Conservation (phyloP, 2,329 filamentous ascomycete species). For the Aureobasidium zeae region DNA sequence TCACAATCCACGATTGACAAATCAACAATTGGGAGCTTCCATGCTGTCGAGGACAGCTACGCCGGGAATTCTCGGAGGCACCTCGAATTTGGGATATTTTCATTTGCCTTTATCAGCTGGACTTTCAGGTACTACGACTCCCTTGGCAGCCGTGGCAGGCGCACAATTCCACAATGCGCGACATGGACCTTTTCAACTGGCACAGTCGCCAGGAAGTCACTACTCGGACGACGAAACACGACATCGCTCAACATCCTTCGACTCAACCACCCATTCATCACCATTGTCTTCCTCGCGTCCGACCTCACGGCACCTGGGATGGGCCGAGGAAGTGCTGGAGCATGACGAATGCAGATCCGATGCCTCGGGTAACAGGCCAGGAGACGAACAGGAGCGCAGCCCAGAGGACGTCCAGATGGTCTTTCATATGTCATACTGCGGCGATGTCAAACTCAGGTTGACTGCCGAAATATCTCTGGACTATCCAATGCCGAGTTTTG, state of each 20-base stretch:
- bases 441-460: slow-evolving; percentile 76
- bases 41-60: slow-evolving; percentile 40
- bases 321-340: slow-evolving; percentile 19
- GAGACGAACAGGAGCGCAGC: slow-evolving; percentile 50
- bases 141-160: slow-evolving; percentile 68
- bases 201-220: slow-evolving; percentile 10
- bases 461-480: slow-evolving; percentile 94
- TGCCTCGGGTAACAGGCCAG: neutral
- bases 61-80: slow-evolving; percentile 57
- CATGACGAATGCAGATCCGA: slow-evolving; percentile 15
- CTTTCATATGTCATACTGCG: slow-evolving; percentile 80
- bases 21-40: slow-evolving; percentile 24
- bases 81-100: slow-evolving; percentile 73
- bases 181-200: slow-evolving; percentile 15
- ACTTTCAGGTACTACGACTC: slow-evolving; percentile 67
- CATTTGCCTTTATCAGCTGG: slow-evolving; percentile 65
- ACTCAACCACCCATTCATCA: slow-evolving; percentile 39
- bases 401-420: slow-evolving; percentile 88
- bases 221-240: slow-evolving; percentile 29
- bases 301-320: slow-evolving; percentile 31
- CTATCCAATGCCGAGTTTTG: slow-evolving; percentile 97
- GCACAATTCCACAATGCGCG: slow-evolving; percentile 49
- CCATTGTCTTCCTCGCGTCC: slow-evolving; percentile 34
- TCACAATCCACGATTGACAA: slow-evolving; percentile 14
- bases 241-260: slow-evolving; percentile 31